Evolutionary conservation across 129 eudicot species (phyloP), one percentile per base, ranked within the genome.

Genomic region (Solidago caesia): DNA sequence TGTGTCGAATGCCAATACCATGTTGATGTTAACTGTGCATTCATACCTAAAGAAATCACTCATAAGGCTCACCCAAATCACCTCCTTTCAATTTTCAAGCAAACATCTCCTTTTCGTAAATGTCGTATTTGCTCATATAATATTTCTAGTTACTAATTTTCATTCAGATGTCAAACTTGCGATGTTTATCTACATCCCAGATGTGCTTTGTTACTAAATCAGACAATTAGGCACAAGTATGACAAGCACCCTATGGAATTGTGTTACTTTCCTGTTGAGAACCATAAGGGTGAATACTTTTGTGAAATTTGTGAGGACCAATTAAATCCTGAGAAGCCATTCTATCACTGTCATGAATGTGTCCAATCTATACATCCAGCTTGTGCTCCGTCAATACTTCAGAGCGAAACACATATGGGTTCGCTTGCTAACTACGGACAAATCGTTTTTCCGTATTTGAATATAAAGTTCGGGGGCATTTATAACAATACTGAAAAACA

Each of bases 111-210:
- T 6, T 4, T 0, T 8, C 0, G 4, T 7, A 2, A 4, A 0
- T 61, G 67, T 61, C 67, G 67, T 61, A 7, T 61, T 7, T 61
- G 67, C 8, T n/a, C n/a, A n/a, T n/a, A n/a, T n/a, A n/a, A n/a
- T 8, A 12, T 1, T 8, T 8, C 4, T 10, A 1, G 0, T 8
- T 4, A 8, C 6, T 0, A 21, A 15, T 61, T 61, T 8, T 29
- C 44, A 9, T 61, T 61, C 44, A 33, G 44, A 26, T 61, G 45
- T 33, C 5, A 33, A 26, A 6, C 6, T 29, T 61, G 67, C 15
- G 67, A 39, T 10, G 0, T 11, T 61, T 45, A 61, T 61, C 0
- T 61, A 61, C 67, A 61, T 29, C 67, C 44, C 12, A 7, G 0
- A 9, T 61, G 67, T 61, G 67, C 15, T 61, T 29, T 61, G 42